These are phyloP conservation scores for Carpinus viminea DNA, from an alignment of 306 rosid genomes.

Conservation along the genomic window DNA sequence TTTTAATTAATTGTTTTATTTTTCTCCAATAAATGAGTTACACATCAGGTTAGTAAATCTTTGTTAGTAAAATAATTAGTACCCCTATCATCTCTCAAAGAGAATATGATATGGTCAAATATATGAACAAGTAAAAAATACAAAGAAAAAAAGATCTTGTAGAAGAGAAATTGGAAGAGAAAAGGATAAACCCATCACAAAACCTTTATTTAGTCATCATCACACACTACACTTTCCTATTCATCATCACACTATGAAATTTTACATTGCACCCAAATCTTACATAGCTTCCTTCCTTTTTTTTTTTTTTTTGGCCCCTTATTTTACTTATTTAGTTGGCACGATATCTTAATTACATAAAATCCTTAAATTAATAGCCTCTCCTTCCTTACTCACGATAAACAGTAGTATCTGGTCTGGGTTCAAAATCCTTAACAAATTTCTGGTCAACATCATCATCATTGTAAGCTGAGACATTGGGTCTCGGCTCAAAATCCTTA, in stretches of 20 bases:
- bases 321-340: not conserved
- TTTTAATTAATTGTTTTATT: no score
- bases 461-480: not conserved
- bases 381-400: not conserved
- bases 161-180: no score
- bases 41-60: no score
- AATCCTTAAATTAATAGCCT: not conserved
- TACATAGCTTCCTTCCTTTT: not conserved
- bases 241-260: not conserved
- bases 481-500: not conserved
- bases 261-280: not conserved
- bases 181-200: no score
- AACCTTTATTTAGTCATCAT: no score
- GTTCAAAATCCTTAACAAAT: not conserved
- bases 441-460: not conserved
- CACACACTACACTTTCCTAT: not conserved
- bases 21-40: no score
- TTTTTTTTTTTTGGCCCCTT: not conserved
- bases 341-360: not conserved
- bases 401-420: not conserved
- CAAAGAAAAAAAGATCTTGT: no score
- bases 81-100: no score
- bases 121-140: no score
- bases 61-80: no score
- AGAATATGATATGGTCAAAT: no score